Evolutionary conservation across 441 rosid species (phyloP).

Genomic region (Breynia disticha): DNA sequence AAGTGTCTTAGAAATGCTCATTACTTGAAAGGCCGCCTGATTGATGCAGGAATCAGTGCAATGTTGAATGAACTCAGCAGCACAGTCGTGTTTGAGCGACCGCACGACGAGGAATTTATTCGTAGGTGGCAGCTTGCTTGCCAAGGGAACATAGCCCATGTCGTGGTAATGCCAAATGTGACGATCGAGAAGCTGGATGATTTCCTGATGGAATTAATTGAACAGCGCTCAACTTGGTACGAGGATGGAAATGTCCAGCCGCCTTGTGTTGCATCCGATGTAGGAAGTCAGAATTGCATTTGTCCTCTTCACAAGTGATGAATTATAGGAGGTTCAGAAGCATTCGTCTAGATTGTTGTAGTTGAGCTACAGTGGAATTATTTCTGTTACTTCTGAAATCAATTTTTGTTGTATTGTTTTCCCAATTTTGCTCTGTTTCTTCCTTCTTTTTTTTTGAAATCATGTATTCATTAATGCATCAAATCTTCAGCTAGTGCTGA

Average conservation of each 20-base stretch:
- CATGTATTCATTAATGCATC: too few species aligned
- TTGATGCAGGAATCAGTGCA: conserved; percentile 63
- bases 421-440: not conserved
- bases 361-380: conserved; percentile 1
- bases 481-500: too few species aligned
- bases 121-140: conserved; percentile 96
- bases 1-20: conserved; percentile 86
- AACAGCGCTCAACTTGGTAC: conserved; percentile 55
- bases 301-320: conserved; percentile 52
- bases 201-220: conserved; percentile 52
- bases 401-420: conserved; percentile 9
- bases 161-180: conserved; percentile 88
- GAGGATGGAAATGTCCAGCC: conserved; percentile 31
- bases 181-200: conserved; percentile 58
- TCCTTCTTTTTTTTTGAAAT: too few species aligned
- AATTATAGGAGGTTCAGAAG: not conserved
- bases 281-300: conserved; percentile 56
- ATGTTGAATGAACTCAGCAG: conserved; percentile 93
- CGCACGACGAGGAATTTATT: conserved; percentile 69
- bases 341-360: conserved; percentile 9
- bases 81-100: conserved; percentile 90
- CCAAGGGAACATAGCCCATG: conserved; percentile 75
- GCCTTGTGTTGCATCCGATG: conserved; percentile 53
- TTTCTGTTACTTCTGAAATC: conserved; percentile 12
- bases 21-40: conserved; percentile 61